Conservation (phyloP, 2,329 filamentous ascomycete genomes). For the Cytospora paraplurivora region DNA sequence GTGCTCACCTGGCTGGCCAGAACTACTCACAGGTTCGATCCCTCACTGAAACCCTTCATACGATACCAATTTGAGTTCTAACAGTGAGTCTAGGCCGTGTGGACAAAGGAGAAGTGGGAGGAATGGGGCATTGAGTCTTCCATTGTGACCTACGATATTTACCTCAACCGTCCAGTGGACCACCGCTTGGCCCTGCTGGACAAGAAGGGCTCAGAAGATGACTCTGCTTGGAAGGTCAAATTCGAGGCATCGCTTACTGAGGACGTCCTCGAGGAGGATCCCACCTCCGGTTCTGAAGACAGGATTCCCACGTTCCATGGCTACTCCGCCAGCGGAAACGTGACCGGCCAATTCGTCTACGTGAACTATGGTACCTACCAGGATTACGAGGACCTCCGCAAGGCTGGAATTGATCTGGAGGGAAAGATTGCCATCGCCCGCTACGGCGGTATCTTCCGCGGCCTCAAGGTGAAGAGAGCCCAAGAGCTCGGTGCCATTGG, state of each 20-base stretch:
- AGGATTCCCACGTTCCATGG: constrained; percentile 82
- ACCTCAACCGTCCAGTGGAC: constrained; percentile 75
- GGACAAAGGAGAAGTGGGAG: constrained; percentile 74
- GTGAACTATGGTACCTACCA: constrained; percentile 74
- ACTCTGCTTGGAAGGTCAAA: constrained; percentile 59
- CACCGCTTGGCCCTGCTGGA: constrained; percentile 69
- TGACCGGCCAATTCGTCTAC: constrained; percentile 74
- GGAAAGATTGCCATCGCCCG: constrained; percentile 79
- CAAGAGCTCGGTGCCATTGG: constrained; percentile 77
- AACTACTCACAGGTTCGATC: constrained; percentile 67
- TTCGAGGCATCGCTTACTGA: constrained; percentile 83
- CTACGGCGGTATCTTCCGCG: constrained; percentile 77
- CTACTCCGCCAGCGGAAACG: constrained; percentile 78
- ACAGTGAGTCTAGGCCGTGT: constrained; percentile 55
- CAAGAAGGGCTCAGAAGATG: constrained; percentile 41
- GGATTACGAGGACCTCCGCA: constrained; percentile 72
- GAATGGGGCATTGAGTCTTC: constrained; percentile 67
- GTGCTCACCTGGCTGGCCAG: constrained; percentile 74
- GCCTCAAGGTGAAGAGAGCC: constrained; percentile 81
- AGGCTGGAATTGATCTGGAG: constrained; percentile 67
- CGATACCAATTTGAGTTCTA: neutral
- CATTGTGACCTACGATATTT: constrained; percentile 73
- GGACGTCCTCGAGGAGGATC: constrained; percentile 80
- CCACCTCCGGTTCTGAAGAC: constrained; percentile 70
- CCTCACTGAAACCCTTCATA: neutral